These are phyloP conservation scores for Clathrus columnatus DNA, from an alignment of 768 basidiomycete genomes.

Conservation along the genomic window DNA sequence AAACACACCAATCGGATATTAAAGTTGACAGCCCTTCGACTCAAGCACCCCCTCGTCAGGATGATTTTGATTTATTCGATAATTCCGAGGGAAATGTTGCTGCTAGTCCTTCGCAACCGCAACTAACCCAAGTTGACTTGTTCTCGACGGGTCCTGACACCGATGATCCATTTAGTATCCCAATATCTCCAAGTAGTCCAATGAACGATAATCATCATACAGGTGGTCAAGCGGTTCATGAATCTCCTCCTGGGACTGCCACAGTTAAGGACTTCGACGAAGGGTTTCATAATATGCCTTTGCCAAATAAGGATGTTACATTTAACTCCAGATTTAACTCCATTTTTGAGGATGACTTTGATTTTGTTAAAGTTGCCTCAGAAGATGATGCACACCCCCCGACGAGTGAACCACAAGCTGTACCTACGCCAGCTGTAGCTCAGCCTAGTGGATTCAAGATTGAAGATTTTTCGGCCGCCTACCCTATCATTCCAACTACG, in stretches of 20 bases:
- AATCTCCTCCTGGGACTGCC: conserved; percentile 6
- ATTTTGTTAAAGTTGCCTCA: conserved; percentile 37
- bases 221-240: conserved; percentile 7
- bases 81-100: background rate
- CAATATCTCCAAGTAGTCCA: conserved; percentile 3
- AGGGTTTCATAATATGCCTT: conserved; percentile 50
- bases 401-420: background rate
- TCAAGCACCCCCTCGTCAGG: background rate
- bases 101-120: background rate
- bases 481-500: background rate
- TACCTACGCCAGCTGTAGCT: background rate
- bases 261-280: conserved; percentile 64
- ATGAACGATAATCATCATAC: conserved; percentile 7
- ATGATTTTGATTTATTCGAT: background rate
- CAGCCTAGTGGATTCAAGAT: background rate
- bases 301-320: conserved; percentile 22
- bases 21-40: background rate
- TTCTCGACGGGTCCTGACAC: background rate
- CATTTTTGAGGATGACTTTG: conserved; percentile 58
- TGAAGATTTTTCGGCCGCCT: background rate
- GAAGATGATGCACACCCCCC: background rate
- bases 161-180: conserved; percentile 3
- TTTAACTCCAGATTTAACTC: conserved; percentile 55
- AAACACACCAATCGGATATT: background rate
- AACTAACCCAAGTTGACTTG: background rate